These are phyloP conservation scores for Ascochyta koolunga DNA, from an alignment of 2,329 filamentous ascomycete species.

Conservation along the genomic window DNA sequence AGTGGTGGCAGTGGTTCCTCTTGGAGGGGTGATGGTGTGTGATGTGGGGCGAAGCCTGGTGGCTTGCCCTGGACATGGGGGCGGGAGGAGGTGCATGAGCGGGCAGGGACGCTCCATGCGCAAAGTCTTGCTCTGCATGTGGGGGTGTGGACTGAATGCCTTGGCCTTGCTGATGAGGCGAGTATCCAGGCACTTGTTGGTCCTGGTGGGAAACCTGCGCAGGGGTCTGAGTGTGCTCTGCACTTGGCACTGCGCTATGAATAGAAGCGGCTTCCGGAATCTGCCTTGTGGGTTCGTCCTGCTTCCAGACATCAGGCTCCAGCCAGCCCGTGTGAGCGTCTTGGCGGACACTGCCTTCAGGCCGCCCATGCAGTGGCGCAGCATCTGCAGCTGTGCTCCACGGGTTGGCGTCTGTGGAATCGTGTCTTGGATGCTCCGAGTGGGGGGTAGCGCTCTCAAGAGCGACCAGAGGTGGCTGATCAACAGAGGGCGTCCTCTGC, in stretches of 20 bases:
- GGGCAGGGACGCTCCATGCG: background rate
- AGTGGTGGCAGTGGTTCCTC: constrained; percentile 39
- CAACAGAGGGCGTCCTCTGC: constrained; percentile 28
- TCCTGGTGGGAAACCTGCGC: background rate
- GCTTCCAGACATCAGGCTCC: constrained; percentile 42
- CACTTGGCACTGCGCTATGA: constrained; percentile 21
- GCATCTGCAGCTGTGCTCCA: constrained; percentile 39
- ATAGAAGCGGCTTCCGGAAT: constrained; percentile 25
- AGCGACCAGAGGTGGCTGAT: constrained; percentile 24
- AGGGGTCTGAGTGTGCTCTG: constrained; percentile 8
- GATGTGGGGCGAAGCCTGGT: constrained; percentile 4
- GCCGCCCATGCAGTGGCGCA: constrained; percentile 19
- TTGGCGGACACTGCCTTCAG: background rate
- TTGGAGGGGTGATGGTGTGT: constrained; percentile 18
- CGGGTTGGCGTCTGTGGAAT: constrained; percentile 32
- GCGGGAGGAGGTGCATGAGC: constrained; percentile 2
- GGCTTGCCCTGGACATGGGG: constrained; percentile 2
- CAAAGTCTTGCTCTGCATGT: background rate
- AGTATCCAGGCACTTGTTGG: background rate
- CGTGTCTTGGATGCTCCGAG: constrained; percentile 28
- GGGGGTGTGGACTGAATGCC: background rate
- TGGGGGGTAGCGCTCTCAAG: constrained; percentile 24
- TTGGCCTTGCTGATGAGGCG: background rate
- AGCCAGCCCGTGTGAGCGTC: constrained; percentile 32
- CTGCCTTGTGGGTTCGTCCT: constrained; percentile 30